These are phyloP conservation scores for Leccinum rimulosum DNA, from an alignment of 768 basidiomycete genomes.

Conservation along the genomic window DNA sequence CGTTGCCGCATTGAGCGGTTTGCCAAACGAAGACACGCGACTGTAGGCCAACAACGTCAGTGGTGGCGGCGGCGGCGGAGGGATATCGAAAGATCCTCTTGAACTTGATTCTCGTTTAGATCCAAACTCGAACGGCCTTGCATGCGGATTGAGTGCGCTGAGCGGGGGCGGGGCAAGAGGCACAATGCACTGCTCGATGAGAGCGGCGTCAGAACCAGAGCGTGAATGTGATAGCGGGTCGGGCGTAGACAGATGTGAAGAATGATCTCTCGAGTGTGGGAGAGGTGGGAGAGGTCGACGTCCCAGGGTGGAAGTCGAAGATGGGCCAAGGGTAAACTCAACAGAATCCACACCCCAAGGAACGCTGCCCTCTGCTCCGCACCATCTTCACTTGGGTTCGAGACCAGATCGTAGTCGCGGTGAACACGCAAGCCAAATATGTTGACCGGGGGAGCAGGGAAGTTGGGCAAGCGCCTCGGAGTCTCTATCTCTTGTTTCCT, in stretches of 20 bases:
- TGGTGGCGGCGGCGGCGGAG: constrained; percentile 35
- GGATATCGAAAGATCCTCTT: constrained; percentile 29
- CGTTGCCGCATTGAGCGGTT: constrained; percentile 76
- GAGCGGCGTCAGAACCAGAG: constrained; percentile 40
- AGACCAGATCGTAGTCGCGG: constrained; percentile 69
- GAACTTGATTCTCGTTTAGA: constrained; percentile 35
- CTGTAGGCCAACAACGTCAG: constrained; percentile 34
- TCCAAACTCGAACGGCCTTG: constrained; percentile 85
- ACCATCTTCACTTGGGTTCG: constrained; percentile 85
- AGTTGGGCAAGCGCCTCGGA: constrained; percentile 73
- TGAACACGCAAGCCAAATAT: constrained; percentile 39
- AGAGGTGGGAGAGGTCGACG: constrained; percentile 55
- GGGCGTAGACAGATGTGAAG: constrained; percentile 57
- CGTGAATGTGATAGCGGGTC: constrained; percentile 69
- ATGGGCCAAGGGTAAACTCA: constrained; percentile 46
- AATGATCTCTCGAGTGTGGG: constrained; percentile 64
- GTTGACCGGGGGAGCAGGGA: constrained; percentile 71
- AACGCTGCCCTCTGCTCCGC: constrained; percentile 39
- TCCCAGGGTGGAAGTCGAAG: constrained; percentile 41
- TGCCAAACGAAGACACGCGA: constrained; percentile 50
- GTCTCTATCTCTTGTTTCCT: constrained; percentile 50
- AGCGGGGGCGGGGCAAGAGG: constrained; percentile 10
- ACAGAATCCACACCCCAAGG: constrained; percentile 41
- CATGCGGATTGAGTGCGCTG: constrained; percentile 65
- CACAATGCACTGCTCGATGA: constrained; percentile 22